Evolutionary conservation across 805 yeast species (phyloP).

Genomic region (Vanderwaltozyma verrucispora): DNA sequence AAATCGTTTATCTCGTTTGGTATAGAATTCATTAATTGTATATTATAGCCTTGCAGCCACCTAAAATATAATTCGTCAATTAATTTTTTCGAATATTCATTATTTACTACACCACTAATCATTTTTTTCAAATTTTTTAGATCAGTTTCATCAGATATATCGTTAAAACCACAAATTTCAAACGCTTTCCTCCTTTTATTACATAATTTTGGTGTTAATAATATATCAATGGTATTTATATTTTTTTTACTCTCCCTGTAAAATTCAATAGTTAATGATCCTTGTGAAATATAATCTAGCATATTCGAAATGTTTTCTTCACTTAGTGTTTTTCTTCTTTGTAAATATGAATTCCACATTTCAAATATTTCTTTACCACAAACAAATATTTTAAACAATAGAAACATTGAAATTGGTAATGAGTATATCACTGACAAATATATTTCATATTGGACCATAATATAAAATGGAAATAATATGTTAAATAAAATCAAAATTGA

Average conservation of each 20-base stretch:
- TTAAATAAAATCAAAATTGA: constrained; percentile 13
- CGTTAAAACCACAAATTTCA: not conserved
- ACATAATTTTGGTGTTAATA: constrained; percentile 2
- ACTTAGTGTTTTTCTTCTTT: constrained; percentile 9
- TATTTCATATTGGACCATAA: constrained; percentile 12
- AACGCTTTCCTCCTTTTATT: not conserved
- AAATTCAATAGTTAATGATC: constrained; percentile 1
- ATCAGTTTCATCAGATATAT: not conserved
- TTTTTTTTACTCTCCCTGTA: constrained; percentile 2
- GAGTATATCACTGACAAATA: constrained; percentile 10
- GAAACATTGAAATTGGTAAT: constrained; percentile 8
- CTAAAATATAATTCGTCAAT: not conserved
- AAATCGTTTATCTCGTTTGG: constrained; percentile 1
- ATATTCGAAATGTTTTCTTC: constrained; percentile 4
- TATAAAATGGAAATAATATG: constrained; percentile 15
- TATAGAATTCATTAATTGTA: not conserved
- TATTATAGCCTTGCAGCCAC: not conserved
- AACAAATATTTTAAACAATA: constrained; percentile 9
- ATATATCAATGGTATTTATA: constrained; percentile 1
- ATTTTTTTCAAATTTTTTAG: not conserved
- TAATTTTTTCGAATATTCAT: not conserved
- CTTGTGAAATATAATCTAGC: not conserved
- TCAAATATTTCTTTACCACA: constrained; percentile 14
- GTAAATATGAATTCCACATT: constrained; percentile 11
- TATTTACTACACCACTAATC: not conserved